Percentiles rank a stretch among this genome's conserved stretches.
Evolutionary conservation across 225 moss, liverwort and hornwort species (phyloP).

Genomic region (Physcomitrium patens): DNA sequence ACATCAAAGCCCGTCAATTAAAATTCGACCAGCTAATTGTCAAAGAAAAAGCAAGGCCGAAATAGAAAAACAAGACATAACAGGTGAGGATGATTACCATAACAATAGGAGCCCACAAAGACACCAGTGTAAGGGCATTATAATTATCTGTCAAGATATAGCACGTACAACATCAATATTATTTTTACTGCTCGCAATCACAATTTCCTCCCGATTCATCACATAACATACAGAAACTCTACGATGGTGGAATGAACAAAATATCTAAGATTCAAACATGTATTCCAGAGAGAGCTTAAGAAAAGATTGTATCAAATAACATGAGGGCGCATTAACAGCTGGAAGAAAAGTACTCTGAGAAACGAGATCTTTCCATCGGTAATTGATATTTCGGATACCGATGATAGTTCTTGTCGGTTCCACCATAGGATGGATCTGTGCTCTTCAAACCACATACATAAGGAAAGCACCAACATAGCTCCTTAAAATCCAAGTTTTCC

Average conservation of each 20-base stretch:
- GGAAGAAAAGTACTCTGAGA: constrained; percentile 58
- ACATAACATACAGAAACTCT: not conserved
- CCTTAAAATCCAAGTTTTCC: not conserved
- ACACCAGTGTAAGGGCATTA: constrained; percentile 51
- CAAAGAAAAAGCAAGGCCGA: constrained; percentile 1
- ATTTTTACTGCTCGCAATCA: too few species aligned
- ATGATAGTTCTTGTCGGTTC: constrained; percentile 73
- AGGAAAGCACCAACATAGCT: not conserved
- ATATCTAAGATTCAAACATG: too few species aligned
- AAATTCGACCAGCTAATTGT: not conserved
- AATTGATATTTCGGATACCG: constrained; percentile 34
- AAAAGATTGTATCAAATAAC: not conserved
- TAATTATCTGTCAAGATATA: constrained; percentile 46
- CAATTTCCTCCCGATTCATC: not conserved
- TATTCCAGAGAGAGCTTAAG: not conserved
- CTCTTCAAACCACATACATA: not conserved
- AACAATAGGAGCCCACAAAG: constrained; percentile 69
- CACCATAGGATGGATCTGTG: constrained; percentile 77
- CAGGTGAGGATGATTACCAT: constrained; percentile 40
- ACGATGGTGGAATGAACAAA: too few species aligned
- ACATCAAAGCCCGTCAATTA: not conserved
- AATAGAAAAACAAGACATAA: too few species aligned
- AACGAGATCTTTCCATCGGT: constrained; percentile 89
- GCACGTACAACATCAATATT: not conserved
- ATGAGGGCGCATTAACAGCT: constrained; percentile 3